A percentile compares a stretch with the other conserved stretches of the same genome.
Conservation (phyloP, 2,329 filamentous ascomycete species). For the Sporothrix humicola region DNA sequence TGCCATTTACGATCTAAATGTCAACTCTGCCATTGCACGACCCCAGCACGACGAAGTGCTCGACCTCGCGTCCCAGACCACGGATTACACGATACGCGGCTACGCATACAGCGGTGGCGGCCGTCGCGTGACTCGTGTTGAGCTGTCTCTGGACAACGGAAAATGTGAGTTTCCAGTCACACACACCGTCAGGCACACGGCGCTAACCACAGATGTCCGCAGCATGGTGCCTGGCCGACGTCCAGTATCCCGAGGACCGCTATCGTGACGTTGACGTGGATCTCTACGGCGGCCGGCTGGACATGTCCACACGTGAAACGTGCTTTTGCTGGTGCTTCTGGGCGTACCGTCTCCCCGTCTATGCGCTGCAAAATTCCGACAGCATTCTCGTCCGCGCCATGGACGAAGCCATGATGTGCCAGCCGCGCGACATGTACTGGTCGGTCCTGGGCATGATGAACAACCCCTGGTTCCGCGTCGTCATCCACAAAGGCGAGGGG, state of each 20-base stretch:
- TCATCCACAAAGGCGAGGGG: constrained; percentile 68
- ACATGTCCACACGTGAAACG: constrained; percentile 76
- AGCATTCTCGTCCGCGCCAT: constrained; percentile 84
- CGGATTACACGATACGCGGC: constrained; percentile 69
- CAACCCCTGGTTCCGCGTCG: constrained; percentile 88
- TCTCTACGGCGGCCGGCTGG: constrained; percentile 72
- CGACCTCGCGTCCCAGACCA: constrained; percentile 3
- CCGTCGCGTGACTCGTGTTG: constrained; percentile 79
- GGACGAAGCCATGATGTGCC: constrained; percentile 86
- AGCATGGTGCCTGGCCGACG: constrained; percentile 76
- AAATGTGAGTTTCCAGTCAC: constrained; percentile 46
- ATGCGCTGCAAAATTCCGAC: constrained; percentile 65
- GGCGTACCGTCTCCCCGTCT: constrained; percentile 73
- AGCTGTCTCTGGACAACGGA: constrained; percentile 82
- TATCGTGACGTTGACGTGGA: constrained; percentile 61
- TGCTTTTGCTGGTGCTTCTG: constrained; percentile 38
- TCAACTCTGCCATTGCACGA: constrained; percentile 69
- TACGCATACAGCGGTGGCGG: constrained; percentile 92
- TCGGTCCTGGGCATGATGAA: constrained; percentile 97
- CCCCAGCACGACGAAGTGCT: constrained; percentile 61
- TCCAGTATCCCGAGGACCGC: constrained; percentile 83
- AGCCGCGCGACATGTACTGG: constrained; percentile 96
- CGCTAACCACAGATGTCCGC: neutral
- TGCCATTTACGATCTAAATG: constrained; percentile 89
- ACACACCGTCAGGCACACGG: neutral